These are phyloP conservation scores for Antrodiella citrinella DNA, from an alignment of 768 basidiomycete species.

Conservation along the genomic window DNA sequence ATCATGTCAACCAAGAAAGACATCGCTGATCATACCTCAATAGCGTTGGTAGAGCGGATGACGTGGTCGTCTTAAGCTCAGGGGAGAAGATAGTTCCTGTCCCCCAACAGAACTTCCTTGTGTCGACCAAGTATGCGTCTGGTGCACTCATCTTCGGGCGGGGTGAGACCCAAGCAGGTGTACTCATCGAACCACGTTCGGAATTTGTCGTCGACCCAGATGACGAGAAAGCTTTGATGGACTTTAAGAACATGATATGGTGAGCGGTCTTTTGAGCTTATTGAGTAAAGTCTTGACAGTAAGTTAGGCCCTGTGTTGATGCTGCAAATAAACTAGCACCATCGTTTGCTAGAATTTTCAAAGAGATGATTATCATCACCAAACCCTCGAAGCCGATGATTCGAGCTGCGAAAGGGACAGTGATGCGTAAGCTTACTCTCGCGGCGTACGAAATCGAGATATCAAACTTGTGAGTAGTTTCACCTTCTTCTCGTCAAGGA, in stretches of 20 bases:
- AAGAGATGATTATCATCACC: constrained; percentile 20
- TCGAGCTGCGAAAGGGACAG: constrained; percentile 14
- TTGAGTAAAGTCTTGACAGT: background rate
- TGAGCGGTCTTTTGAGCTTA: too few species aligned
- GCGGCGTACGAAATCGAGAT: constrained; percentile 10
- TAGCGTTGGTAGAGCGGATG: constrained; percentile 29
- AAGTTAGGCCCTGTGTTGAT: constrained; percentile 14
- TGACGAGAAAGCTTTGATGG: constrained; percentile 3
- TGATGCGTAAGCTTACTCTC: constrained; percentile 9
- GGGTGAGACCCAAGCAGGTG: constrained; percentile 8
- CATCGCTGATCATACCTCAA: too few species aligned
- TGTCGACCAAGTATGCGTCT: constrained; percentile 4
- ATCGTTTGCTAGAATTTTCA: constrained; percentile 17
- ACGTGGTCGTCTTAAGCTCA: constrained; percentile 29
- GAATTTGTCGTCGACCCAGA: constrained; percentile 4
- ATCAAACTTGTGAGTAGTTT: constrained; percentile 9
- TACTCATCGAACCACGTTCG: constrained; percentile 10
- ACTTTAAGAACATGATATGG: constrained; percentile 11
- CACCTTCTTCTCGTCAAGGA: background rate
- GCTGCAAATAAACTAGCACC: constrained; percentile 14
- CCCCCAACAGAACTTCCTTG: constrained; percentile 8
- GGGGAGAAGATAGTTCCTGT: constrained; percentile 13
- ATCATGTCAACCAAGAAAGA: too few species aligned
- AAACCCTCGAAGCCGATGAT: constrained; percentile 11
- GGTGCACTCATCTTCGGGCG: constrained; percentile 16